These are phyloP conservation scores for Gossypium australe DNA, from an alignment of 345 rosid species.

Conservation along the genomic window DNA sequence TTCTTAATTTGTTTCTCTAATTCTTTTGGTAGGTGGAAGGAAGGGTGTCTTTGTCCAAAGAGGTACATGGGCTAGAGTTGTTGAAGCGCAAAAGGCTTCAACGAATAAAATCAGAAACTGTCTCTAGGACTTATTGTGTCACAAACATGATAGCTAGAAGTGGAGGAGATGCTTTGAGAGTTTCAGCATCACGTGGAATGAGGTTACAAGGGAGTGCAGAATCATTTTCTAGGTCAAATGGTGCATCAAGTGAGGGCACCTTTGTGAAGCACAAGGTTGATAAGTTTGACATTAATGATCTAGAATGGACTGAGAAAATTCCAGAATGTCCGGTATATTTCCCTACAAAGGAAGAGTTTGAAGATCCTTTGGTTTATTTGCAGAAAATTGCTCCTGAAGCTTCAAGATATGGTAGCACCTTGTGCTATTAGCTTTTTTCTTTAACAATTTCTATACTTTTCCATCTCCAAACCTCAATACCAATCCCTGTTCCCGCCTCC, in stretches of 20 bases:
- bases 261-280: conserved; percentile 65
- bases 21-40: conserved; percentile 77
- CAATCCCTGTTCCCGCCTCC: no score
- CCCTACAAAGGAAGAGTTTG: conserved; percentile 94
- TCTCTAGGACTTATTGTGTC: conserved; percentile 33
- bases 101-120: conserved; percentile 52
- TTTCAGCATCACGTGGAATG: conserved; percentile 72
- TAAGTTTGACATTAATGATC: conserved; percentile 60
- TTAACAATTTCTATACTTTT: not conserved
- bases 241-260: conserved; percentile 37
- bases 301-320: conserved; percentile 85
- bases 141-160: conserved; percentile 59
- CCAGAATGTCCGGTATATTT: conserved; percentile 88
- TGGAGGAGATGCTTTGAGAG: conserved; percentile 81
- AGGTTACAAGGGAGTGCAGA: conserved; percentile 49
- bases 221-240: conserved; percentile 28
- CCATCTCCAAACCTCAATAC: no score
- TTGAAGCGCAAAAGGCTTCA: conserved; percentile 85
- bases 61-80: conserved; percentile 65
- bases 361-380: conserved; percentile 86
- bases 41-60: conserved; percentile 66
- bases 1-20: conserved; percentile 10
- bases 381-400: conserved; percentile 96
- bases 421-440: not conserved
- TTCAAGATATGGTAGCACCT: conserved; percentile 71